phyloP scores from a whole-genome alignment of 768 basidiomycete genomes.

The Gymnopilus junonius region DNA sequence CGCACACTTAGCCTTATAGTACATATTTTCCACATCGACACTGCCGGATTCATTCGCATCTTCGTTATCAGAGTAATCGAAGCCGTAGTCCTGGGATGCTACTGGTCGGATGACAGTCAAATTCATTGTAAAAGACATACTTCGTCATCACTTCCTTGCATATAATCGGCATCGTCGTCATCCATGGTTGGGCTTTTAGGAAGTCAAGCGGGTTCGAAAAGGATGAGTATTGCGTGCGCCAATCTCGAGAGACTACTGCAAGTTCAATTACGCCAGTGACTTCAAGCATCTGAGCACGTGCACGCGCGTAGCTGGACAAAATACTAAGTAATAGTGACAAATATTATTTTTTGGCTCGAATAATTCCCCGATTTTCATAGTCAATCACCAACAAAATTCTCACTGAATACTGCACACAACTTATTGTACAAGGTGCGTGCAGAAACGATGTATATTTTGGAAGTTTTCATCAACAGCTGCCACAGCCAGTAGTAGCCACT shows the following conservation, averaged over 20 bases:
- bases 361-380: background rate
- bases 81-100: constrained; percentile 79
- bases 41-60: constrained; percentile 80
- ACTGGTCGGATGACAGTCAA: constrained; percentile 7
- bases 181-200: constrained; percentile 58
- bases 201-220: background rate
- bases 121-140: constrained; percentile 40
- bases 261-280: background rate
- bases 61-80: constrained; percentile 94
- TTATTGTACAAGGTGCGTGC: background rate
- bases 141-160: constrained; percentile 89
- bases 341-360: background rate
- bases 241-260: background rate
- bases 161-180: constrained; percentile 93
- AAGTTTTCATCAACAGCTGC: too few relatives aligned
- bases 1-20: constrained; percentile 96
- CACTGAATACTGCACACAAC: background rate
- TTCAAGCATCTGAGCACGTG: constrained; percentile 3
- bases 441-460: too few relatives aligned
- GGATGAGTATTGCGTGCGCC: background rate
- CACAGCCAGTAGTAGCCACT: background rate
- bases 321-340: background rate
- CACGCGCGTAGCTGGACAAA: background rate
- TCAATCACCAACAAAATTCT: background rate
- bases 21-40: constrained; percentile 96